Evolutionary conservation across 257 asterid species (phyloP), one percentile per base, ranked within the genome.

Genomic region (Cruciata laevipes): DNA sequence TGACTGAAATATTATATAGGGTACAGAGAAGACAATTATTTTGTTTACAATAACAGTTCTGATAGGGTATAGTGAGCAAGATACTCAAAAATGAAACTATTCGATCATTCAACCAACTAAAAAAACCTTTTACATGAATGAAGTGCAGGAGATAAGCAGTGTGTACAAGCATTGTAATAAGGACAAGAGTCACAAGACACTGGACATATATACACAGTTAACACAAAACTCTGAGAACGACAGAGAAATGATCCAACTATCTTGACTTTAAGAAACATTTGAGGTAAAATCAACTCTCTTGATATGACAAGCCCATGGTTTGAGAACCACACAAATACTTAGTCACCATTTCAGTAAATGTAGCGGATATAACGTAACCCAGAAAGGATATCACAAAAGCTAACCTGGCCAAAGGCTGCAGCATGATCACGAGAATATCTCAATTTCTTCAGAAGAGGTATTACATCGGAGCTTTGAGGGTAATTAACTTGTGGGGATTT

Each of bases 391-490:
- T 21, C 53, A 23, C 68, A 53, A 66, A 4, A 38, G 65, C 84
- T 44, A 74, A 94, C 99, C 97, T 94, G 96, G 73, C 85, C 87
- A 78, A 94, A 90, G 69, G 99, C 99, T 42, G 88, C 60, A 42
- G 76, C 56, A 85, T 79, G 86, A 49, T 79, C 71, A 47, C 75
- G 81, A 62, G 83, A 73, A 78, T 84, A 90, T 35, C 65, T 81
- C 83, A 94, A 71, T 77, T 85, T 90, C 85, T 78, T 94, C 63
- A 94, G 68, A 74, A 94, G 97, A 8, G 99, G 89, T 80, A 88
- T 75, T 75, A 94, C 99, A 77, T 94, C 96, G 72, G 86, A 75
- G 74, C 83, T 83, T 86, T 85, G 85, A 58, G 97, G 99, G 85
- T 90, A 90, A 68, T 81, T 66, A 72, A 87, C 92, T 7, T 62